Conservation (phyloP, 345 rosid species). For the Zanthoxylum bungeanum region DNA sequence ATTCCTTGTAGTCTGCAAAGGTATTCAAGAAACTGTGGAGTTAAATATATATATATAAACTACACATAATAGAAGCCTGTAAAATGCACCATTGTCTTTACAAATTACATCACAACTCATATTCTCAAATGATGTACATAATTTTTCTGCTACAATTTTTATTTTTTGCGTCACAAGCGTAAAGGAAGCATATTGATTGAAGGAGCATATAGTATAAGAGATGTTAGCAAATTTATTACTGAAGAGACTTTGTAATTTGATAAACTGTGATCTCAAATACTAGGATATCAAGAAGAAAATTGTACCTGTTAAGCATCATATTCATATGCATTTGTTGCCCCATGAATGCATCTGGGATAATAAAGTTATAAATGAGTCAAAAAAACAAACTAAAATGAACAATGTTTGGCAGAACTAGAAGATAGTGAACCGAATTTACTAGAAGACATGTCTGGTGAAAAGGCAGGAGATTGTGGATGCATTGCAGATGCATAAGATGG, state of each 20-base stretch:
- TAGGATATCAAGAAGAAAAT: conserved; percentile 4
- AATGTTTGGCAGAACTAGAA: conserved; percentile 2
- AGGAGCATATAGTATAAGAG: not conserved
- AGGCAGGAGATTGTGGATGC: conserved; percentile 30
- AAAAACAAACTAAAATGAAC: not conserved
- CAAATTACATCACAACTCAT: not conserved
- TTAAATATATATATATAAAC: not conserved
- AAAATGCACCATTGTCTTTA: not conserved
- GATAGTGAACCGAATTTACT: conserved; percentile 29
- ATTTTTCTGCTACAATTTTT: not conserved
- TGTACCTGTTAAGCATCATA: conserved; percentile 42
- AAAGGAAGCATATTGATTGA: not conserved
- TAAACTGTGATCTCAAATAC: not conserved
- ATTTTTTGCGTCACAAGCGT: not conserved
- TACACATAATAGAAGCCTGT: not conserved
- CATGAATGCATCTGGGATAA: conserved; percentile 37
- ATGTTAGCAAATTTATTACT: not conserved
- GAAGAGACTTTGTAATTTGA: not conserved
- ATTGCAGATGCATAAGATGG: conserved; percentile 26
- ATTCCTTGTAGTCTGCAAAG: conserved; percentile 39
- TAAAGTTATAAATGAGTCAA: conserved; percentile 13
- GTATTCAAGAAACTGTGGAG: not conserved
- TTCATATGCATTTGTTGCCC: conserved; percentile 38
- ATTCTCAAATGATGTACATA: no score
- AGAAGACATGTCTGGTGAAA: conserved; percentile 26